A percentile compares a stretch with the other conserved stretches of the same genome.
phyloP scores from a whole-genome alignment of 345 rosid species.

The Corymbia maculata region DNA sequence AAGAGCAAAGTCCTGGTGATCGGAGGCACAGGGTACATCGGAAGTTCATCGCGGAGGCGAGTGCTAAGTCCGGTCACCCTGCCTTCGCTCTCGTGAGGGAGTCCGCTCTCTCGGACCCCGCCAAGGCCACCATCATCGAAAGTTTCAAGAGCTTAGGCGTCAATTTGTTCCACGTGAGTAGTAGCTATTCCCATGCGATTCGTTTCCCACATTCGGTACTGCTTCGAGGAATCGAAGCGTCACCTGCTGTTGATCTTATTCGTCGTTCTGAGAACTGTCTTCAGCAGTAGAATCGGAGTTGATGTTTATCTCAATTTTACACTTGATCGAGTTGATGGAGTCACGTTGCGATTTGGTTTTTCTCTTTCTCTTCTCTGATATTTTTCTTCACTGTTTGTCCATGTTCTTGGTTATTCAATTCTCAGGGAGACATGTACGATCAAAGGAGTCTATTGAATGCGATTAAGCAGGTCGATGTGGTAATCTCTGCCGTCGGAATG shows the following conservation, averaged over 20 bases:
- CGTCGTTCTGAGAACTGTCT: neutral
- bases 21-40: conserved; percentile 5
- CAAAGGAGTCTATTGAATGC: neutral
- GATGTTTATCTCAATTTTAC: neutral
- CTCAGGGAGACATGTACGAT: conserved; percentile 3
- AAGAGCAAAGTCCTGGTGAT: conserved; percentile 2
- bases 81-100: neutral
- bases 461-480: neutral
- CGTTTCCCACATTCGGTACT: too few relatives aligned
- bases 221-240: neutral
- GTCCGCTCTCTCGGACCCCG: neutral
- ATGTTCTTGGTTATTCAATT: neutral
- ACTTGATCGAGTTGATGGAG: neutral
- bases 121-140: neutral
- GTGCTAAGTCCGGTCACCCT: conserved; percentile 1
- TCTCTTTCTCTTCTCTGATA: too few relatives aligned
- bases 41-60: neutral
- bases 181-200: neutral
- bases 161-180: neutral
- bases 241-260: neutral
- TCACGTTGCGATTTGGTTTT: neutral
- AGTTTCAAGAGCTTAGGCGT: neutral
- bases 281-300: neutral
- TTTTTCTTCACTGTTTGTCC: neutral
- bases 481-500: neutral